phyloP scores from a whole-genome alignment of 164 flowering plant genomes.

The Annona squamosa region DNA sequence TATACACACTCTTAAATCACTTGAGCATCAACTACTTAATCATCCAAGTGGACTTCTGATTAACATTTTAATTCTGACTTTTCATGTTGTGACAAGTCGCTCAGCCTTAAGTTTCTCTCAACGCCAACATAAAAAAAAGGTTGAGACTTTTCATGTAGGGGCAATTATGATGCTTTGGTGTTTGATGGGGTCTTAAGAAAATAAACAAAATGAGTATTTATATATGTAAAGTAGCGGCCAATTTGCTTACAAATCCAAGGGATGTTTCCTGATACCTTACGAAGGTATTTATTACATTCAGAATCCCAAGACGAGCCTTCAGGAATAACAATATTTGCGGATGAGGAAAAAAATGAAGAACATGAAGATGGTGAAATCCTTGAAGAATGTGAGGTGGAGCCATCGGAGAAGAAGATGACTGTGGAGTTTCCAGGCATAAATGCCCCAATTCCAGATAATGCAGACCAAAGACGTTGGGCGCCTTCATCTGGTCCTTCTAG shows the following conservation, averaged over 20 bases:
- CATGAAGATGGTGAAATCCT: conserved; percentile 75
- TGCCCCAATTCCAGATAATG: conserved; percentile 87
- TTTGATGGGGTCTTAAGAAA: not conserved
- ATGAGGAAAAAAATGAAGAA: conserved; percentile 41
- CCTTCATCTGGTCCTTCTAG: conserved; percentile 24
- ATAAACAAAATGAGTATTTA: not conserved
- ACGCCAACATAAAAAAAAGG: too few species aligned
- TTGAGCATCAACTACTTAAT: too few species aligned
- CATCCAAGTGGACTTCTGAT: too few species aligned
- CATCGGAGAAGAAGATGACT: conserved; percentile 46
- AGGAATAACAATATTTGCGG: conserved; percentile 72
- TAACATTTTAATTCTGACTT: too few species aligned
- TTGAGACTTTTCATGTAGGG: too few species aligned
- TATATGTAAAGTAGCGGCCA: not conserved
- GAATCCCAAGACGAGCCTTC: conserved; percentile 68
- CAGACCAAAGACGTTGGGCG: conserved; percentile 65
- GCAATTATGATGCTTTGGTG: too few species aligned
- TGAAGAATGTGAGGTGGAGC: conserved; percentile 34
- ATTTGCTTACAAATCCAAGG: not conserved
- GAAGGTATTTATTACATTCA: conserved; percentile 21
- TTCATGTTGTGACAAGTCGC: too few species aligned
- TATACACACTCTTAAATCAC: too few species aligned
- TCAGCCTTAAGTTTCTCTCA: too few species aligned
- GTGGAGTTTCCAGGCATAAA: conserved; percentile 88
- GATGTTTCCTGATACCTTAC: not conserved